A percentile compares a stretch with the other conserved stretches of the same genome.
phyloP scores from a whole-genome alignment of 2,329 filamentous ascomycete genomes.

The Stemphylium lycopersici region DNA sequence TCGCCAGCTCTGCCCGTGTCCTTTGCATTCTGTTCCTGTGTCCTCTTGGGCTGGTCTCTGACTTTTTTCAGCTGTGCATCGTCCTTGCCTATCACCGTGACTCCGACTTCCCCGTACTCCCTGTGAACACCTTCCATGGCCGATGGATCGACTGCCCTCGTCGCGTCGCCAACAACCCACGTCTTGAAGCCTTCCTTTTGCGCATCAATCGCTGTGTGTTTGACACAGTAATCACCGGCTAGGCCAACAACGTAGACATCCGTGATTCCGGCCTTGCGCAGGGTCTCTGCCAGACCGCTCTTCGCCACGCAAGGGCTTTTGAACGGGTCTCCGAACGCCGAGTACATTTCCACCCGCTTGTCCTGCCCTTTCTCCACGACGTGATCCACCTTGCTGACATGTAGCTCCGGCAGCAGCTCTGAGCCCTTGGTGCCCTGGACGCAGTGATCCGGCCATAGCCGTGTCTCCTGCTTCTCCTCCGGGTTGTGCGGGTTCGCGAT shows the following conservation, averaged over 20 bases:
- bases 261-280: slow-evolving; percentile 67
- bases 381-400: slow-evolving; percentile 63
- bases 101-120: slow-evolving; percentile 64
- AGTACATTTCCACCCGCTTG: slow-evolving; percentile 86
- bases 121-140: slow-evolving; percentile 63
- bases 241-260: slow-evolving; percentile 87
- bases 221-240: slow-evolving; percentile 90
- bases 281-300: slow-evolving; percentile 64
- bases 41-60: slow-evolving; percentile 20
- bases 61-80: slow-evolving; percentile 64
- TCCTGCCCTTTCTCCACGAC: slow-evolving; percentile 81
- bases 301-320: slow-evolving; percentile 62
- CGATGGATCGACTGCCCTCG: slow-evolving; percentile 69
- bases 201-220: slow-evolving; percentile 79
- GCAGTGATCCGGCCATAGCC: slow-evolving; percentile 91
- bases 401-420: slow-evolving; percentile 74
- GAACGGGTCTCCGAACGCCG: slow-evolving; percentile 85
- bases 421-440: slow-evolving; percentile 76
- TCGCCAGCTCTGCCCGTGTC: background rate
- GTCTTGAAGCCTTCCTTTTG: slow-evolving; percentile 75
- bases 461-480: slow-evolving; percentile 66
- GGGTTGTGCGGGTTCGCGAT: slow-evolving; percentile 72
- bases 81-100: slow-evolving; percentile 65
- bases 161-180: slow-evolving; percentile 79
- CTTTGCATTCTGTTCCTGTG: slow-evolving; percentile 3